Conservation (phyloP, 352 stramenopile species). For the Phytopythium ostracodes region DNA sequence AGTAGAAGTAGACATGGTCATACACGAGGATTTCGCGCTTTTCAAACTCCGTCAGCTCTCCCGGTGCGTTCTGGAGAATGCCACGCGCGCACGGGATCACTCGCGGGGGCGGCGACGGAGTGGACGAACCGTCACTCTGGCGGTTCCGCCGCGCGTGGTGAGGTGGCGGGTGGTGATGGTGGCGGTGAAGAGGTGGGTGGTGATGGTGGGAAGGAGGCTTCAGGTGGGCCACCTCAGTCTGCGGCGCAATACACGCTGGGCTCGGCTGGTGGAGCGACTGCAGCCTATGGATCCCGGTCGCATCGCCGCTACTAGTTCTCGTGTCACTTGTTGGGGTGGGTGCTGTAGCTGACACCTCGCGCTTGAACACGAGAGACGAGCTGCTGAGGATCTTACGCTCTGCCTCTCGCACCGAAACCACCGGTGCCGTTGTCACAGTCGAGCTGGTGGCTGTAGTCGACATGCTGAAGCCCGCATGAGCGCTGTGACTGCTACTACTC, state of each 20-base stretch:
- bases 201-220: not conserved
- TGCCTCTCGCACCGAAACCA: not conserved
- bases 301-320: not conserved
- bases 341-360: not conserved
- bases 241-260: not conserved
- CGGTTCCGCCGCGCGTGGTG: slow-evolving; percentile 6
- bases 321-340: not conserved
- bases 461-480: not conserved
- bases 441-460: not conserved
- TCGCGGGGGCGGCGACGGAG: slow-evolving; percentile 12
- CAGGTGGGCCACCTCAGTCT: not conserved
- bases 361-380: not conserved
- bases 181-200: not conserved
- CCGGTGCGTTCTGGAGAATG: not conserved
- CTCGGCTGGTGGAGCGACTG: not conserved
- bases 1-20: slow-evolving; percentile 48
- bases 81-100: not conserved
- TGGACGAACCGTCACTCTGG: slow-evolving; percentile 7
- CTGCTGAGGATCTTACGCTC: not conserved
- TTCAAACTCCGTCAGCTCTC: slow-evolving; percentile 47
- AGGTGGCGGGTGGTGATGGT: slow-evolving; percentile 10
- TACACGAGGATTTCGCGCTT: slow-evolving; percentile 45
- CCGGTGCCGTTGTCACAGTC: not conserved
- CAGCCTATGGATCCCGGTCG: not conserved
- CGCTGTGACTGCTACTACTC: slow-evolving; percentile 25